These are phyloP conservation scores for Phaeosphaeriaceae sp. DNA, from an alignment of 2,329 filamentous ascomycete species.

Conservation along the genomic window DNA sequence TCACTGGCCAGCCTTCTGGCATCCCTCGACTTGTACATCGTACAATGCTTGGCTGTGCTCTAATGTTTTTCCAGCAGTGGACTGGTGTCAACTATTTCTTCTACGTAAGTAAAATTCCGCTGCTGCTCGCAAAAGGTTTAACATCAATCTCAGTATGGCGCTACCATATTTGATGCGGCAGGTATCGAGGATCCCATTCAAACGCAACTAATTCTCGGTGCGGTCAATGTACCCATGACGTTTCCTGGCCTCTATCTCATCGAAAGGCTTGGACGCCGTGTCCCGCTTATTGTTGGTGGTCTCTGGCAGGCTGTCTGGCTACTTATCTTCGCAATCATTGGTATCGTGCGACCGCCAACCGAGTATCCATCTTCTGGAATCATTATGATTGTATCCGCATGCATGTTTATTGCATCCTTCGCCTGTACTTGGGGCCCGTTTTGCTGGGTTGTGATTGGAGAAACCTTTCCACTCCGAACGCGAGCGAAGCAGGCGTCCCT, in stretches of 20 bases:
- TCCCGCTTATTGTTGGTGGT: slow-evolving; percentile 69
- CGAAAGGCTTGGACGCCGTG: slow-evolving; percentile 71
- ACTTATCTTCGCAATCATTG: slow-evolving; percentile 60
- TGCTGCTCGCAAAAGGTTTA: neutral
- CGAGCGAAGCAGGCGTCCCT: slow-evolving; percentile 45
- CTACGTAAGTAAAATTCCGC: slow-evolving; percentile 29
- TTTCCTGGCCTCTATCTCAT: slow-evolving; percentile 72
- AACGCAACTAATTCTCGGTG: slow-evolving; percentile 50
- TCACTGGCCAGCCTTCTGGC: slow-evolving; percentile 42
- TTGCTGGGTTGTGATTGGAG: slow-evolving; percentile 55
- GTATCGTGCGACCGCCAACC: slow-evolving; percentile 49
- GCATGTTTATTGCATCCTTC: slow-evolving; percentile 76
- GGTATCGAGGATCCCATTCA: slow-evolving; percentile 69
- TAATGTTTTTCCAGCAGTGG: slow-evolving; percentile 44
- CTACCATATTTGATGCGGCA: slow-evolving; percentile 70
- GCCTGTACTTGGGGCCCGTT: slow-evolving; percentile 70
- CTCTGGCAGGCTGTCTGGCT: slow-evolving; percentile 72
- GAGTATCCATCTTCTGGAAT: slow-evolving; percentile 60
- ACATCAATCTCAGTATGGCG: slow-evolving; percentile 62
- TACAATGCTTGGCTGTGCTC: slow-evolving; percentile 35
- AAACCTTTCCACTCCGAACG: slow-evolving; percentile 41
- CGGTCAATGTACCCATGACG: slow-evolving; percentile 72
- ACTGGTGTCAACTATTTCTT: slow-evolving; percentile 61
- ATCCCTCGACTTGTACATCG: slow-evolving; percentile 49
- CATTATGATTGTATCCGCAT: slow-evolving; percentile 74